Conservation (phyloP, 495 filamentous ascomycete genomes). For the Chaetomidium leptoderma region DNA sequence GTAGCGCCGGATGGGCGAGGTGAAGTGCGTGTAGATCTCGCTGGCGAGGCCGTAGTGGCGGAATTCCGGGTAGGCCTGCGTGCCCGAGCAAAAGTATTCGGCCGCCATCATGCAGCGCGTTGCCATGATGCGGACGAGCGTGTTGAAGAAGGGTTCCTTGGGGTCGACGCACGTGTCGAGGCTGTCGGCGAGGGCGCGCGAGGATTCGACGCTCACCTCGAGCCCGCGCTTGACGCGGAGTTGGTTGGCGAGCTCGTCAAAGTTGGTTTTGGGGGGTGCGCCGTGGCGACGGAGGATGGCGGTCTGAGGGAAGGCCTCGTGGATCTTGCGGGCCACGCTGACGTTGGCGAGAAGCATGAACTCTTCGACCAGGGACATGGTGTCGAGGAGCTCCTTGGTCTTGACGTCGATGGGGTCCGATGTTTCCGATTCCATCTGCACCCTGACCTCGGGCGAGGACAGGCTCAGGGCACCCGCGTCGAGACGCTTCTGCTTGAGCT, state of each 20-base stretch:
- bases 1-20: constrained; percentile 92
- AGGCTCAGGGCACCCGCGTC: constrained; percentile 92
- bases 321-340: constrained; percentile 81
- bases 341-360: constrained; percentile 99
- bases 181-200: constrained; percentile 83
- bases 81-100: constrained; percentile 94
- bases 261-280: constrained; percentile 89
- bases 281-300: constrained; percentile 89
- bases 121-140: constrained; percentile 90
- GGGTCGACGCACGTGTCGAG: constrained; percentile 79
- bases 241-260: constrained; percentile 87
- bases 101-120: constrained; percentile 99
- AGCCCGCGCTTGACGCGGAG: constrained; percentile 78
- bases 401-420: constrained; percentile 95
- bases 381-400: constrained; percentile 88
- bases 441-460: constrained; percentile 89
- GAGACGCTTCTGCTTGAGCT: constrained; percentile 86
- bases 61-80: constrained; percentile 88
- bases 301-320: constrained; percentile 87
- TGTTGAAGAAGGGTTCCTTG: constrained; percentile 96
- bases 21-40: constrained; percentile 99
- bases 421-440: constrained; percentile 89
- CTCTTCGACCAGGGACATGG: constrained; percentile 95
- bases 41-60: constrained; percentile 92
- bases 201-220: constrained; percentile 74